phyloP scores from a whole-genome alignment of 352 stramenopile genomes.

The Thalassiosira ordinaria region DNA sequence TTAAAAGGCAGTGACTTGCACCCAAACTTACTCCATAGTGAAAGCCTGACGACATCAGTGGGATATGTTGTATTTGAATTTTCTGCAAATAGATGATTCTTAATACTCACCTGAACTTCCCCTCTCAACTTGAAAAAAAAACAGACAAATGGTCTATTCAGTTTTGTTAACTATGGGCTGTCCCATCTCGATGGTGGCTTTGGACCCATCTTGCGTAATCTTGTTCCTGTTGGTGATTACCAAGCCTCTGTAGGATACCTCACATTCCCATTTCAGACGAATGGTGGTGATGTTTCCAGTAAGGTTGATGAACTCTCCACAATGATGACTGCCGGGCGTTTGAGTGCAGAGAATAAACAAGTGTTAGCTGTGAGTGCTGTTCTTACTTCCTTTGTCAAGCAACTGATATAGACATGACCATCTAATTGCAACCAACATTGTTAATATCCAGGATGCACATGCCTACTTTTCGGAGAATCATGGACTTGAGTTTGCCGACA shows the following conservation, averaged over 20 bases:
- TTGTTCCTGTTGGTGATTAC: constrained; percentile 32
- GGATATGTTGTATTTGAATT: too few relatives aligned
- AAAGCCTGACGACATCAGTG: too few relatives aligned
- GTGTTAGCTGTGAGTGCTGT: constrained; percentile 39
- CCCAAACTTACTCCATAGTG: too few relatives aligned
- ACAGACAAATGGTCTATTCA: constrained; percentile 74
- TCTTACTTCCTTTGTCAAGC: not conserved
- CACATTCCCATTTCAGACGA: constrained; percentile 28
- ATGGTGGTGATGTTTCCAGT: constrained; percentile 8
- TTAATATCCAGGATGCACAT: constrained; percentile 32
- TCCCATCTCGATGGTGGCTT: constrained; percentile 59
- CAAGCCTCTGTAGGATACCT: constrained; percentile 43
- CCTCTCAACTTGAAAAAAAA: too few relatives aligned
- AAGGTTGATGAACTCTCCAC: constrained; percentile 73
- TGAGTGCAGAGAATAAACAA: constrained; percentile 62
- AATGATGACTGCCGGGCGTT: constrained; percentile 52
- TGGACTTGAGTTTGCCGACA: constrained; percentile 51
- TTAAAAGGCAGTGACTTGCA: too few relatives aligned
- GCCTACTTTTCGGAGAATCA: constrained; percentile 31
- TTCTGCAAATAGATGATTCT: too few relatives aligned
- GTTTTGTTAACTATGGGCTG: constrained; percentile 69
- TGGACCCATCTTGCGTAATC: constrained; percentile 17
- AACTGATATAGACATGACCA: not conserved
- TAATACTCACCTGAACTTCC: too few relatives aligned
- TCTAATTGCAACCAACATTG: too few relatives aligned